Evolutionary conservation across 306 rosid species (phyloP).

Genomic region (Malus domestica): DNA sequence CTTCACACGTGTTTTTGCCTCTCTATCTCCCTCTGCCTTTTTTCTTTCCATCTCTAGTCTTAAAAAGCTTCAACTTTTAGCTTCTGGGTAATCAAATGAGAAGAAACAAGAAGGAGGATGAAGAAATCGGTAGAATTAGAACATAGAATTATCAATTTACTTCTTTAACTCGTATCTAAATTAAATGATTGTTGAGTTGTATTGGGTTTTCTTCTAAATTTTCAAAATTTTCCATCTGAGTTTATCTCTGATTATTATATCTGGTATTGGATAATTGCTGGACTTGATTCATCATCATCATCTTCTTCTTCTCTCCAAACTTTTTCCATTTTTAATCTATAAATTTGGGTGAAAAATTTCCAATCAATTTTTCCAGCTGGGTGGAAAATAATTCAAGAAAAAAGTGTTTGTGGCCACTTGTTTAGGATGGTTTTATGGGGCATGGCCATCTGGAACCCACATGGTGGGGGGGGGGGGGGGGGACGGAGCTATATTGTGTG

Average conservation of each 20-base stretch:
- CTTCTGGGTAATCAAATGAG: neutral
- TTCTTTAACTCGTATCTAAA: neutral
- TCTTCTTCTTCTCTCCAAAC: too few relatives aligned
- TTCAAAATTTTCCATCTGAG: neutral
- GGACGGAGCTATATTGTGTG: too few relatives aligned
- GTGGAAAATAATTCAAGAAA: too few relatives aligned
- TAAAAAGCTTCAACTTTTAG: neutral
- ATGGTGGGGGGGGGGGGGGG: too few relatives aligned
- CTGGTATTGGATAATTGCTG: neutral
- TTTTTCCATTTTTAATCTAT: too few relatives aligned
- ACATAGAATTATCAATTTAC: neutral
- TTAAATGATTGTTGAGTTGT: neutral
- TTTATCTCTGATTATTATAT: neutral
- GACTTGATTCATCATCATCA: neutral
- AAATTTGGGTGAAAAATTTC: too few relatives aligned
- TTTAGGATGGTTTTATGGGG: too few relatives aligned
- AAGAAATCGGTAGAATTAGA: slow-evolving; percentile 36
- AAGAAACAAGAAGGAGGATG: slow-evolving; percentile 9
- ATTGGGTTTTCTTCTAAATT: neutral
- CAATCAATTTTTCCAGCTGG: too few relatives aligned
- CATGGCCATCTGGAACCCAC: too few relatives aligned
- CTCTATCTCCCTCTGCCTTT: slow-evolving; percentile 1
- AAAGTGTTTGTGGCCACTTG: too few relatives aligned
- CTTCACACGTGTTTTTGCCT: slow-evolving; percentile 26
- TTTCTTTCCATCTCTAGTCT: slow-evolving; percentile 11